These are phyloP conservation scores for Chaetomium sp. DNA, from an alignment of 2,329 filamentous ascomycete species.

Conservation along the genomic window DNA sequence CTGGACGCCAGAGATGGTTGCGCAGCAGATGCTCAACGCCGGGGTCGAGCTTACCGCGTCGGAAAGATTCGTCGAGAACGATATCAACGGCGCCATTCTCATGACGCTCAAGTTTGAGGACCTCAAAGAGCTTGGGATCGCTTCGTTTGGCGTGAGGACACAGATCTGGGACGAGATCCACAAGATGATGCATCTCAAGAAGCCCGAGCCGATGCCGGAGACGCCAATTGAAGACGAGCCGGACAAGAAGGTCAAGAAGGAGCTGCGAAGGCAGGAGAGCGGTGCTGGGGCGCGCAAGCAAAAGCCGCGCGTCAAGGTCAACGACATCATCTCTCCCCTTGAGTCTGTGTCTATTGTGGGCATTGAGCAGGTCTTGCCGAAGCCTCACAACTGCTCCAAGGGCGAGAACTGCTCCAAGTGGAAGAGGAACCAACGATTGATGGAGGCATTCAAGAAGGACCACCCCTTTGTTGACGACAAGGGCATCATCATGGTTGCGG, in stretches of 20 bases:
- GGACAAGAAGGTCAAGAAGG: slow-evolving; percentile 43
- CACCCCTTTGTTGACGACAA: slow-evolving; percentile 61
- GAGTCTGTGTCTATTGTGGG: slow-evolving; percentile 88
- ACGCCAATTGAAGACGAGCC: slow-evolving; percentile 57
- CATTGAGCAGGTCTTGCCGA: slow-evolving; percentile 82
- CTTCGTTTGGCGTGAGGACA: slow-evolving; percentile 74
- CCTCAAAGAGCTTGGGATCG: slow-evolving; percentile 71
- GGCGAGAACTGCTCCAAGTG: slow-evolving; percentile 81
- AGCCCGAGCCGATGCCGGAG: slow-evolving; percentile 45
- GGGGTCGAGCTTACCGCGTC: slow-evolving; percentile 72
- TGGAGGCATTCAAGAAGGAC: slow-evolving; percentile 68
- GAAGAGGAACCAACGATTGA: slow-evolving; percentile 70
- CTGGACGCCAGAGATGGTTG: slow-evolving; percentile 72
- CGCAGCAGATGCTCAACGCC: slow-evolving; percentile 78
- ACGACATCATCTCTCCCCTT: slow-evolving; percentile 66
- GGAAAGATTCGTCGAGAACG: slow-evolving; percentile 82
- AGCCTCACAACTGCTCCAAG: slow-evolving; percentile 76
- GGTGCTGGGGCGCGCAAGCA: slow-evolving; percentile 33
- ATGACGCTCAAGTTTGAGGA: slow-evolving; percentile 90
- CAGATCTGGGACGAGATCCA: slow-evolving; percentile 77
- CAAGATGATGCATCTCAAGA: slow-evolving; percentile 52
- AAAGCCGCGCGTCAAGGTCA: slow-evolving; percentile 37
- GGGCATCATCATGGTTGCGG: slow-evolving; percentile 68
- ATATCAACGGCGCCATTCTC: slow-evolving; percentile 82
- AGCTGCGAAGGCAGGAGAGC: slow-evolving; percentile 36